Base-by-base conservation (phyloP, 306 rosid species). In the Heteromeles arbutifolia region DNA sequence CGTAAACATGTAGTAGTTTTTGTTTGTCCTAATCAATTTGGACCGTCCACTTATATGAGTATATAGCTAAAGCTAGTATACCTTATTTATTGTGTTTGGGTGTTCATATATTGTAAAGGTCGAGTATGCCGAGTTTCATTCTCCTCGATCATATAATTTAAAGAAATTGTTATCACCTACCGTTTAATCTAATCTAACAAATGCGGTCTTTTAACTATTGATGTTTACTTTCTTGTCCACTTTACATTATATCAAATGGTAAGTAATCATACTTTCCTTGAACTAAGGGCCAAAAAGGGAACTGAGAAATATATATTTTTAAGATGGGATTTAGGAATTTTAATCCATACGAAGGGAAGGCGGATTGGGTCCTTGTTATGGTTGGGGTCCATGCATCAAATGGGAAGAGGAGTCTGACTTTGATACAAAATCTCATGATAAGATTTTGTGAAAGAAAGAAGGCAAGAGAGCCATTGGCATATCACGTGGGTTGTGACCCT, bases 401-500 rank as follows among this genome's bases (percentile, higher is more conserved):
- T 79, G 72, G 56, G 69, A 18, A 43, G 70, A 37, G 67, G 54
- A 75, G 82, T 77, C 81, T 72, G 91, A 87, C 82, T 77, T 81
- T 70, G 78, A 80, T 53, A 57, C 82, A 89, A 86, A 83, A 89
- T 87, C 84, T 84, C 82, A 85, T 75, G 81, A 77, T 80, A 69
- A 85, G 93, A 87, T 86, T 67, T 83, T 75, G 89, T 78, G 83
- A 62, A 76, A 31, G 76, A 31, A 6, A 73, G 48, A 69, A 56
- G 74, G 57, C 29, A 59, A 15, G 26, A 78, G 72, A 85, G 83
- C 85, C 91, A 87, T 79, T 84, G 90, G 87, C 86, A n/a, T 82
- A 80, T 86, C 97, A 93, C 97, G 98, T 90, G 92, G 93, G 82
- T 73, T 82, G 52, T 75, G 97, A 45, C 94, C 96, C 92, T 81